Conservation (phyloP, 176 grass and related monocot genomes). For the Stipa capillata region DNA sequence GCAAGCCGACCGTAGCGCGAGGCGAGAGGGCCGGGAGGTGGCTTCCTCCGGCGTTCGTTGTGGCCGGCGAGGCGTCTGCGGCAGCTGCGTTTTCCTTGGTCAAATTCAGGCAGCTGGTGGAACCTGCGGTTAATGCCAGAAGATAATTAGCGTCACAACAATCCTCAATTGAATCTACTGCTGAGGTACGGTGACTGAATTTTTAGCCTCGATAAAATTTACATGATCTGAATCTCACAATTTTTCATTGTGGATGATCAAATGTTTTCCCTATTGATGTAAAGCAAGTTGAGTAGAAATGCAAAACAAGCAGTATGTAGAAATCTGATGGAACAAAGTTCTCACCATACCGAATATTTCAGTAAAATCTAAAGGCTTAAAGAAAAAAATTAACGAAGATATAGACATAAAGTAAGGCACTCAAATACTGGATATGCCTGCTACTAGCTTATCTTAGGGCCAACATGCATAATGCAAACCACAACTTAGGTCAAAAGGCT, state of each 20-base stretch:
- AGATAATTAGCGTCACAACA: not conserved
- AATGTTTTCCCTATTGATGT: not conserved
- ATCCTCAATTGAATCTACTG: not conserved
- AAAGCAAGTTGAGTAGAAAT: not conserved
- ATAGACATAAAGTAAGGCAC: not conserved
- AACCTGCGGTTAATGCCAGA: conserved; percentile 45
- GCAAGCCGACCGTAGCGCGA: conserved; percentile 53
- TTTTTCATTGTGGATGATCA: not conserved
- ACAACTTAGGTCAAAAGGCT: conserved; percentile 13
- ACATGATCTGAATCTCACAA: not conserved
- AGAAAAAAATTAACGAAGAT: not conserved
- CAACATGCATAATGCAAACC: not conserved
- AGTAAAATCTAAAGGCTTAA: not conserved
- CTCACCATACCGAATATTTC: not conserved
- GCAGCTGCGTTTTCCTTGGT: conserved; percentile 83
- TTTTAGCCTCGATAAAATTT: not conserved
- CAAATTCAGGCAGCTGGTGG: conserved; percentile 76
- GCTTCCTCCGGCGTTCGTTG: conserved; percentile 84
- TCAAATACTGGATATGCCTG: not conserved
- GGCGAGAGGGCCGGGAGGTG: conserved; percentile 46
- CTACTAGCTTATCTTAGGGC: not conserved
- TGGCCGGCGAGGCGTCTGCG: conserved; percentile 84
- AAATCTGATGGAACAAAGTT: not conserved
- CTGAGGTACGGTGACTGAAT: not conserved
- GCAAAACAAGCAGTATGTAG: not conserved